Base-by-base conservation (phyloP, 2,329 filamentous ascomycete species). In the Calonectria pteridis region DNA sequence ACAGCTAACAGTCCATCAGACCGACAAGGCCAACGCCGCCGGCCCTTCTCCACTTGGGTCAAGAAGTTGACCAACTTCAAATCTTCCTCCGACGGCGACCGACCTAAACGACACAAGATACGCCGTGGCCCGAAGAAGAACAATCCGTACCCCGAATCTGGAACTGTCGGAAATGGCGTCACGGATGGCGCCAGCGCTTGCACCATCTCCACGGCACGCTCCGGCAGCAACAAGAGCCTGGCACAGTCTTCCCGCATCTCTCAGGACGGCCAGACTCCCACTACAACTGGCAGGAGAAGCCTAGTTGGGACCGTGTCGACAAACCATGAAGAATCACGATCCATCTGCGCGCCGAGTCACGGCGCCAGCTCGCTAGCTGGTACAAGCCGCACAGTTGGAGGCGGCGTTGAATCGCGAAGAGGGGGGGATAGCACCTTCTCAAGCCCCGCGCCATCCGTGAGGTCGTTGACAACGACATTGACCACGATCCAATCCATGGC, bases 21-120 rank as follows among this genome's bases (percentile, higher is more conserved):
- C 84, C 91, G 92, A 78, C 89, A 89, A 77, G 78, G 85, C 81
- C 91, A 90, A 79, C 94, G 95, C 77, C 93, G 95, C 79, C 92
- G 94, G 76, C 96, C 96, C 29, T 98, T 98, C 83, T 91, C 96
- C 59, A 94, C 93, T 78, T 97, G 96, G 94, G 95, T 99, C 88
- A 98, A 96, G 89, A 96, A 96, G 82, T 91, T 98, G 71, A 93
- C 95, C 75, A 96, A 93, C 83, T 93, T 98, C 85, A 98, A 98
- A 84, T 89, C 87, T 70, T 93, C 92, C 6, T 94, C 93, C 37
- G 91, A 90, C 76, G 89, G 91, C 73, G 88, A 88, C 51, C 78
- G 84, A 80, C 72, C 84, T 82, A 80, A 84, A 82, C 76, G 84
- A 80, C 73, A 87, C 66, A 88, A 87, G 76, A 80, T 83, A 85